Evolutionary conservation across 2,329 filamentous ascomycete genomes (phyloP).

Genomic region (Tothia fuscella): DNA sequence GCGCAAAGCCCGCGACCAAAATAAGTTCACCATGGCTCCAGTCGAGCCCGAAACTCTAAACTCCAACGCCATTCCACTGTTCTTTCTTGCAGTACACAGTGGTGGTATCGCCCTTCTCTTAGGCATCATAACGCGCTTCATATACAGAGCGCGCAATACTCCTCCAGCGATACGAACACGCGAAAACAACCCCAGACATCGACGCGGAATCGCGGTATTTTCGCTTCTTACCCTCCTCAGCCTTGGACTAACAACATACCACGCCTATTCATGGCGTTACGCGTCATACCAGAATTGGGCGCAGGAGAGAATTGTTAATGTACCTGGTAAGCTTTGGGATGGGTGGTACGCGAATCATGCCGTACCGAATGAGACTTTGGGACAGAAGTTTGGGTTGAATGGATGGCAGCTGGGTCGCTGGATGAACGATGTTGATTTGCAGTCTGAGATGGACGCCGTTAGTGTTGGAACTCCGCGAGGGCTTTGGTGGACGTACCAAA

Average conservation of each 20-base stretch:
- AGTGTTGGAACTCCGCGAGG: slow-evolving; percentile 42
- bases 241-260: slow-evolving; percentile 32
- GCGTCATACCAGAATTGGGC: slow-evolving; percentile 42
- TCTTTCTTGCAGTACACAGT: slow-evolving; percentile 21
- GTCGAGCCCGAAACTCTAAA: slow-evolving; percentile 21
- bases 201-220: slow-evolving; percentile 27
- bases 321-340: slow-evolving; percentile 29
- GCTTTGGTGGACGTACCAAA: slow-evolving; percentile 52
- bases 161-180: slow-evolving; percentile 25
- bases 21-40: slow-evolving; percentile 24
- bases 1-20: too few relatives aligned
- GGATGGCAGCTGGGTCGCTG: slow-evolving; percentile 36
- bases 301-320: slow-evolving; percentile 26
- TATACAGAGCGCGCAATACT: slow-evolving; percentile 21
- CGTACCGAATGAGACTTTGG: slow-evolving; percentile 18
- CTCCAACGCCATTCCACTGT: slow-evolving; percentile 23
- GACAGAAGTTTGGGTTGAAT: slow-evolving; percentile 10
- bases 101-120: slow-evolving; percentile 21
- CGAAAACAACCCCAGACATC: slow-evolving; percentile 20
- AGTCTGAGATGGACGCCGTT: slow-evolving; percentile 42
- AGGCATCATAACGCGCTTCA: slow-evolving; percentile 19
- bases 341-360: slow-evolving; percentile 29
- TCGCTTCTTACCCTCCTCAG: slow-evolving; percentile 34
- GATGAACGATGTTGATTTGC: slow-evolving; percentile 42
- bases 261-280: slow-evolving; percentile 31